These are phyloP conservation scores for Rhodotorula sphaerocarpa DNA, from an alignment of 768 basidiomycete genomes.

Conservation along the genomic window DNA sequence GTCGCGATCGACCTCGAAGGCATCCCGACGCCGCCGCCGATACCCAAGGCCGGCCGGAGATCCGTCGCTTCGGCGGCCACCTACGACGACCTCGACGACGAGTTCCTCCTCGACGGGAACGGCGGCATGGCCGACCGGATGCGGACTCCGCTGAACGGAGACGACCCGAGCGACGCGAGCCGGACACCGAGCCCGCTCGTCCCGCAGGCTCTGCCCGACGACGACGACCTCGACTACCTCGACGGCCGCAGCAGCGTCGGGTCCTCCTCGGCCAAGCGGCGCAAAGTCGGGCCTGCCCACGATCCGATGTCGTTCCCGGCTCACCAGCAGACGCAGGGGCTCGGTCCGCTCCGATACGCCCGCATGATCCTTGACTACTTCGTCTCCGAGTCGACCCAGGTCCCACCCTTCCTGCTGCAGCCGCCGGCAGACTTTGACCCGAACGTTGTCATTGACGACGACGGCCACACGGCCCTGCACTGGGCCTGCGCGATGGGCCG, in stretches of 20 bases:
- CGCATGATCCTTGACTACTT: slow-evolving; percentile 98
- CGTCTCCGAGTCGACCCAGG: slow-evolving; percentile 88
- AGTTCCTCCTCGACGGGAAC: neutral
- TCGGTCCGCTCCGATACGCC: slow-evolving; percentile 55
- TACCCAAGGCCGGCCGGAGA: neutral
- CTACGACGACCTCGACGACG: slow-evolving; percentile 6
- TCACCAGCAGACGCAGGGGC: slow-evolving; percentile 32
- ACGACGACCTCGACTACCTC: slow-evolving; percentile 11
- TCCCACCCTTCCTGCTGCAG: slow-evolving; percentile 73
- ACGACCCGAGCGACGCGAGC: slow-evolving; percentile 76
- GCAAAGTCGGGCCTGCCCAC: slow-evolving; percentile 16
- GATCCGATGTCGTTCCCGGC: slow-evolving; percentile 7
- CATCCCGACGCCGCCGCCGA: slow-evolving; percentile 8
- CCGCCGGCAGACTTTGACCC: slow-evolving; percentile 89
- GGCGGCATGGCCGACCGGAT: slow-evolving; percentile 53
- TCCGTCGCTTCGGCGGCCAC: slow-evolving; percentile 11
- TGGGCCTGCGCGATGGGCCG: slow-evolving; percentile 99
- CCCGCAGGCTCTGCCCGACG: slow-evolving; percentile 37
- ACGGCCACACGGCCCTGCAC: slow-evolving; percentile 90
- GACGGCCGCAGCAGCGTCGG: neutral
- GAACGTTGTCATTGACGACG: slow-evolving; percentile 94
- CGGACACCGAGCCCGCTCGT: slow-evolving; percentile 80
- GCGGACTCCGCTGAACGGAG: slow-evolving; percentile 73
- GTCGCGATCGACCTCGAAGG: slow-evolving; percentile 22
- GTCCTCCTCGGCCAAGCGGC: slow-evolving; percentile 18